Percentiles rank a stretch among this genome's conserved stretches.
Conservation (phyloP, 805 yeast species). For the Yarrowia sp. region DNA sequence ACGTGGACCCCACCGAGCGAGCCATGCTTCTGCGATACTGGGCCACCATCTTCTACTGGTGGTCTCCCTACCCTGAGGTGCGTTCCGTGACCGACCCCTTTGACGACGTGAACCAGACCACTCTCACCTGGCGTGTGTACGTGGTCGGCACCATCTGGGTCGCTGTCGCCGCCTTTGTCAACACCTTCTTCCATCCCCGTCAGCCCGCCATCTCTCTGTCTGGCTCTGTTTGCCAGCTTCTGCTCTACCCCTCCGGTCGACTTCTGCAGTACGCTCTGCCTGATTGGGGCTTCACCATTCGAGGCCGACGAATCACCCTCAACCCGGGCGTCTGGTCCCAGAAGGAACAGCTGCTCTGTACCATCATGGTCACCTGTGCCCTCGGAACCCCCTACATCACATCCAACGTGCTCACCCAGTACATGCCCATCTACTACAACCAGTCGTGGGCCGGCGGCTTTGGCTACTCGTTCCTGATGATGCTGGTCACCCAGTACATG, state of each 20-base stretch:
- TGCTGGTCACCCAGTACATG: slow-evolving; percentile 58
- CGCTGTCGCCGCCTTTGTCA: slow-evolving; percentile 43
- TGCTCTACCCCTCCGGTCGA: slow-evolving; percentile 66
- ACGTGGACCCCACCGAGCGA: slow-evolving; percentile 9
- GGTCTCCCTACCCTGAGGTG: slow-evolving; percentile 70
- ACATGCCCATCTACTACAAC: slow-evolving; percentile 40
- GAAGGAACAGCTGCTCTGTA: slow-evolving; percentile 68
- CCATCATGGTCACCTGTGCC: slow-evolving; percentile 50
- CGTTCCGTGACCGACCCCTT: slow-evolving; percentile 62
- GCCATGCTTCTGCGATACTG: slow-evolving; percentile 23
- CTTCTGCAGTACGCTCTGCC: slow-evolving; percentile 42
- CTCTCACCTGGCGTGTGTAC: slow-evolving; percentile 58
- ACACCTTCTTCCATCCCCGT: slow-evolving; percentile 58
- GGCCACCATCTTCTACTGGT: slow-evolving; percentile 24
- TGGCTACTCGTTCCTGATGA: slow-evolving; percentile 56
- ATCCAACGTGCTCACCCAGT: slow-evolving; percentile 39
- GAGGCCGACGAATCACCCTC: slow-evolving; percentile 49
- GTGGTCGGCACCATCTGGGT: slow-evolving; percentile 50
- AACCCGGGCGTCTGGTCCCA: slow-evolving; percentile 68
- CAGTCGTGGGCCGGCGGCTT: slow-evolving; percentile 41
- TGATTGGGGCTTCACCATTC: slow-evolving; percentile 49
- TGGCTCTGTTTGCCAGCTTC: slow-evolving; percentile 60
- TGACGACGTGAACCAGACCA: slow-evolving; percentile 56
- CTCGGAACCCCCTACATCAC: slow-evolving; percentile 54
- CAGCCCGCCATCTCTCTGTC: slow-evolving; percentile 59